Evolutionary conservation across 1,284 basidiomycete species (phyloP).

Genomic region (Apiotrichum akiyoshidainum): DNA sequence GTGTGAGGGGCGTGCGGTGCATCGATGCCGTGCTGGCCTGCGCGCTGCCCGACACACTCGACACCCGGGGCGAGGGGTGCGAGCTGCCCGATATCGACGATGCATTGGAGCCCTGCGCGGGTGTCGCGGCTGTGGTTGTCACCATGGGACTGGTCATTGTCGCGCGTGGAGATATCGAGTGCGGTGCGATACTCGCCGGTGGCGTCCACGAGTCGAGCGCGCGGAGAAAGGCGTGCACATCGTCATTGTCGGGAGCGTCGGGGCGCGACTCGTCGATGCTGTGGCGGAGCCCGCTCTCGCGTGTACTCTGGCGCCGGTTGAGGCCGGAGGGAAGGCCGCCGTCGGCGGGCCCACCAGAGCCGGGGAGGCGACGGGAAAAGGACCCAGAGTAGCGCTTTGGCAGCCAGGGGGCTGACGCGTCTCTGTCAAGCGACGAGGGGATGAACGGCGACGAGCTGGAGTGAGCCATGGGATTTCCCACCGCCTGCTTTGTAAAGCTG

Average conservation of each 20-base stretch:
- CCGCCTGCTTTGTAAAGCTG: constrained; percentile 41
- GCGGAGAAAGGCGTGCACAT: constrained; percentile 48
- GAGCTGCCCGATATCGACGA: constrained; percentile 3
- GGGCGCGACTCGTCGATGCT: constrained; percentile 29
- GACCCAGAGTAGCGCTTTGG: constrained; percentile 45
- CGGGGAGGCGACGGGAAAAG: constrained; percentile 28
- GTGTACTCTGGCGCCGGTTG: constrained; percentile 30
- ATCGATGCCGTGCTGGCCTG: constrained; percentile 5
- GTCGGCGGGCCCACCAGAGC: constrained; percentile 15
- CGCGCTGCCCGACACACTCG: constrained; percentile 4
- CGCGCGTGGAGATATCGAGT: background rate
- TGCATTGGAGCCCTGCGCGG: constrained; percentile 8
- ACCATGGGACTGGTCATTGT: background rate
- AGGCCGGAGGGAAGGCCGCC: constrained; percentile 3
- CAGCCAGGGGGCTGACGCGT: constrained; percentile 13
- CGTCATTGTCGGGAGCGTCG: constrained; percentile 37
- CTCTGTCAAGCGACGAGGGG: constrained; percentile 37
- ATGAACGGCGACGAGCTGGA: constrained; percentile 36
- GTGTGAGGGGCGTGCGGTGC: constrained; percentile 38
- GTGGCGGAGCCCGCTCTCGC: constrained; percentile 35
- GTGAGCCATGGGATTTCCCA: constrained; percentile 25
- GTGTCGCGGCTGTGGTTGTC: constrained; percentile 15
- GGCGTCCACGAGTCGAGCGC: constrained; percentile 46
- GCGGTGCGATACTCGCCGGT: constrained; percentile 24
- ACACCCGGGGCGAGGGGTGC: background rate